Evolutionary conservation across 2,329 filamentous ascomycete species (phyloP).

Genomic region (Daldinia sp.): DNA sequence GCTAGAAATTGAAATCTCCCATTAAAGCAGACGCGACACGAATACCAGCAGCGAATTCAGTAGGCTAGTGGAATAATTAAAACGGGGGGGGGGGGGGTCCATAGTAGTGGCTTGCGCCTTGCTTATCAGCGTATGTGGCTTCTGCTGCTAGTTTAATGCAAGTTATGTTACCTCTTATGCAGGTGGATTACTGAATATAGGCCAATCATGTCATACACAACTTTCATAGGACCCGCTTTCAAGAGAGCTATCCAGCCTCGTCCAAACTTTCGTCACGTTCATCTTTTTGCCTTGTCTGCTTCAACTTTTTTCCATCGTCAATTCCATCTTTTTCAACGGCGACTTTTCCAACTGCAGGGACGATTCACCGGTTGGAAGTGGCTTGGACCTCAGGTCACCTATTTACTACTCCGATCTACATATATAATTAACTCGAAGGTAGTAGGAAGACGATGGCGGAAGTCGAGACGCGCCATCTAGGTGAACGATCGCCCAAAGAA

Average conservation of each 20-base stretch:
- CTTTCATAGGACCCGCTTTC: conserved; percentile 15
- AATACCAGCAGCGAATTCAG: conserved; percentile 11
- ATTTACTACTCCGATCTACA: not conserved
- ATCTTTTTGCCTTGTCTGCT: conserved; percentile 21
- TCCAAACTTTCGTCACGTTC: conserved; percentile 35
- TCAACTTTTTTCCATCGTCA: conserved; percentile 30
- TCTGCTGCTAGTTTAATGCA: conserved; percentile 7
- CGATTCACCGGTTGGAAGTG: not conserved
- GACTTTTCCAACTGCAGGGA: not conserved
- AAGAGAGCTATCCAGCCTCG: conserved; percentile 32
- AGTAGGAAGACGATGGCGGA: conserved; percentile 57
- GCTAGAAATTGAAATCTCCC: conserved; percentile 20
- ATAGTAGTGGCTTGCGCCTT: conserved; percentile 1
- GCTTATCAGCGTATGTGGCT: conserved; percentile 24
- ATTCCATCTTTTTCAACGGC: conserved; percentile 8
- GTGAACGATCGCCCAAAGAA: conserved; percentile 47
- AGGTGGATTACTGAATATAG: not conserved
- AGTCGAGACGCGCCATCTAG: conserved; percentile 56
- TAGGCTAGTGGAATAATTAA: not conserved
- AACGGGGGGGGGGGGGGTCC: conserved; percentile 10
- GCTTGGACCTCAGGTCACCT: not conserved
- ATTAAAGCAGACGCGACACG: conserved; percentile 38
- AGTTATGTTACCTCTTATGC: conserved; percentile 22
- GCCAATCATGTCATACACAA: not conserved
- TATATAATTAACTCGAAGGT: conserved; percentile 15